Conservation (phyloP, 192 early-diverging fungal species). For the Rhizoclosmatium globosum region DNA sequence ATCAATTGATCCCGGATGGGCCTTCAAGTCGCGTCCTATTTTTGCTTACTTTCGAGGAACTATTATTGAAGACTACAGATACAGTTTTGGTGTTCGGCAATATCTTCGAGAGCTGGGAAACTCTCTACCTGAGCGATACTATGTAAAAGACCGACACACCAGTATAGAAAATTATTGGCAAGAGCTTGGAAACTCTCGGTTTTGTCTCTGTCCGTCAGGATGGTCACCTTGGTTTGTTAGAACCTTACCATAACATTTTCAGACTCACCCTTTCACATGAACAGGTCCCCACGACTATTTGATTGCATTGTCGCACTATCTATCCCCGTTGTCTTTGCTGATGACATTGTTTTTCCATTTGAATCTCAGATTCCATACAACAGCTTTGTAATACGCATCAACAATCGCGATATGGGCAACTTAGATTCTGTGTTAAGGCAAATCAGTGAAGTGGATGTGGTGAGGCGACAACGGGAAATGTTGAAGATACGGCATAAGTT, state of each 20-base stretch:
- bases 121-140: slow-evolving; percentile 22
- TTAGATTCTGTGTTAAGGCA: slow-evolving; percentile 9
- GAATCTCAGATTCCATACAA: slow-evolving; percentile 40
- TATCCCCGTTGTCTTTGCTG: slow-evolving; percentile 44
- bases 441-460: neutral
- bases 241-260: neutral
- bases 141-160: slow-evolving; percentile 24
- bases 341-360: slow-evolving; percentile 41
- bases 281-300: slow-evolving; percentile 39
- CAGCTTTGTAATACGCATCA: slow-evolving; percentile 26
- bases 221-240: slow-evolving; percentile 40
- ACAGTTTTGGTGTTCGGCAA: slow-evolving; percentile 44
- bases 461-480: slow-evolving; percentile 3
- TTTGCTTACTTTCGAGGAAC: slow-evolving; percentile 49
- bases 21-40: slow-evolving; percentile 16
- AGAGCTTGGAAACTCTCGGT: slow-evolving; percentile 38
- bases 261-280: neutral
- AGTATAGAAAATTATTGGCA: slow-evolving; percentile 32
- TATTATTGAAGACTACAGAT: slow-evolving; percentile 37
- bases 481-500: slow-evolving; percentile 15
- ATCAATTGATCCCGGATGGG: neutral
- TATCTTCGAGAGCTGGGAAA: slow-evolving; percentile 29
- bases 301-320: slow-evolving; percentile 41
- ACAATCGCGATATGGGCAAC: slow-evolving; percentile 25
- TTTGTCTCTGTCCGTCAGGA: slow-evolving; percentile 44